These are phyloP conservation scores for Saxophila tyrrhenica DNA, from an alignment of 495 filamentous ascomycete genomes.

Conservation along the genomic window DNA sequence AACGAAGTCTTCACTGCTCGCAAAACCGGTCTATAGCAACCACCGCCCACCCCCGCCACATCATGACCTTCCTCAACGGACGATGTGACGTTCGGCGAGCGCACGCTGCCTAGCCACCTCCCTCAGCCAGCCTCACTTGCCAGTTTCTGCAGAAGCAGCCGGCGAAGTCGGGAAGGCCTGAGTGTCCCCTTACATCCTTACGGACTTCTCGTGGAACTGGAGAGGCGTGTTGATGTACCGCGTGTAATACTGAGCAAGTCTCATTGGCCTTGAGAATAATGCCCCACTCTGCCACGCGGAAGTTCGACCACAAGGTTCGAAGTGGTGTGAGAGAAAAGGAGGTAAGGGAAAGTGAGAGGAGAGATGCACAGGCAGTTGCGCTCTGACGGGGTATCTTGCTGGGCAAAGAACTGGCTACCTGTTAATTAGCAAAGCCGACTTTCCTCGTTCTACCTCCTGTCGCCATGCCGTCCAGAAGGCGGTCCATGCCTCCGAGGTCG, in stretches of 20 bases:
- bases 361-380: neutral
- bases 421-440: slow-evolving; percentile 28
- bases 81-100: neutral
- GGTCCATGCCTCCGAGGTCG: slow-evolving; percentile 31
- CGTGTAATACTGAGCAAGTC: slow-evolving; percentile 29
- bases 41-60: neutral
- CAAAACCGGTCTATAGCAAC: neutral
- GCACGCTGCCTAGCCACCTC: slow-evolving; percentile 3
- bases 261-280: slow-evolving; percentile 23
- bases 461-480: slow-evolving; percentile 29
- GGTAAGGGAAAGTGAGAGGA: neutral
- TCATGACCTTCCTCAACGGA: neutral
- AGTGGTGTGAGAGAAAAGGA: neutral
- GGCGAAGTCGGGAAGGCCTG: slow-evolving; percentile 6
- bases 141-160: neutral
- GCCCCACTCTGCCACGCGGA: slow-evolving; percentile 29
- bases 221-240: slow-evolving; percentile 23
- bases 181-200: slow-evolving; percentile 9
- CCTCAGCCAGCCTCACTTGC: slow-evolving; percentile 7
- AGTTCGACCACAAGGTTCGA: neutral
- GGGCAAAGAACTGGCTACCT: neutral
- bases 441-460: slow-evolving; percentile 14
- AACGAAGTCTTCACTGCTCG: too few species aligned
- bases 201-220: slow-evolving; percentile 13
- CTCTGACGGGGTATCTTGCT: slow-evolving; percentile 1